Evolutionary conservation across 176 grass and related monocot genomes (phyloP).

Genomic region (Phragmites australis): DNA sequence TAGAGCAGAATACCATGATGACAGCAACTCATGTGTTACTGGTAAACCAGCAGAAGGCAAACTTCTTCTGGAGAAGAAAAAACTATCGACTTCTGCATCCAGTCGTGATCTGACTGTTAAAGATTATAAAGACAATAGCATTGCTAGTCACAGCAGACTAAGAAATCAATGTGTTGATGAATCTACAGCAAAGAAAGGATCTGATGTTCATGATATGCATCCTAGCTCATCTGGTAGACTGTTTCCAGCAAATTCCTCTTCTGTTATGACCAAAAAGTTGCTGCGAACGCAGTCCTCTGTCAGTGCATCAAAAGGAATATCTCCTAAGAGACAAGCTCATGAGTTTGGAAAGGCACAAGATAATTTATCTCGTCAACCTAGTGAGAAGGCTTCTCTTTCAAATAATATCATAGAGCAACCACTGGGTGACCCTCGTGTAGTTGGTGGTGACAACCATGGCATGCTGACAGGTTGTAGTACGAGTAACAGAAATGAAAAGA

Average conservation of each 20-base stretch:
- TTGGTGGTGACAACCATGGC: conserved; percentile 30
- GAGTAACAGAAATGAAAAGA: conserved; percentile 26
- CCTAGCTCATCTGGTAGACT: conserved; percentile 33
- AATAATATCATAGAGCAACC: conserved; percentile 25
- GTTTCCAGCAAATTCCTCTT: conserved; percentile 26
- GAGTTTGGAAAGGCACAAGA: conserved; percentile 32
- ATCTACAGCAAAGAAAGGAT: conserved; percentile 45
- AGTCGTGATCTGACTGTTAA: conserved; percentile 48
- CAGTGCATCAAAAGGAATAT: conserved; percentile 43
- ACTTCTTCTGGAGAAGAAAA: conserved; percentile 50
- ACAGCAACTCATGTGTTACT: conserved; percentile 62
- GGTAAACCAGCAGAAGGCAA: conserved; percentile 44
- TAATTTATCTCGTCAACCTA: conserved; percentile 38
- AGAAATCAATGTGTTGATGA: conserved; percentile 35
- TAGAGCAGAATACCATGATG: conserved; percentile 47
- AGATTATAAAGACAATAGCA: conserved; percentile 18
- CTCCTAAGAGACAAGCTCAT: conserved; percentile 28
- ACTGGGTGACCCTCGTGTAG: conserved; percentile 7
- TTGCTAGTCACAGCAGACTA: conserved; percentile 32
- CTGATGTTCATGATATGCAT: conserved; percentile 18
- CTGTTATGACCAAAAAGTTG: conserved; percentile 39
- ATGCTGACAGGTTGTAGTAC: conserved; percentile 14
- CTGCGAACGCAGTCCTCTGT: conserved; percentile 37
- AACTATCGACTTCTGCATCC: conserved; percentile 50
- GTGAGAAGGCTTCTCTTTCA: conserved; percentile 25